Conservation (phyloP, 2,329 filamentous ascomycete species). For the Claviceps lovelessii region DNA sequence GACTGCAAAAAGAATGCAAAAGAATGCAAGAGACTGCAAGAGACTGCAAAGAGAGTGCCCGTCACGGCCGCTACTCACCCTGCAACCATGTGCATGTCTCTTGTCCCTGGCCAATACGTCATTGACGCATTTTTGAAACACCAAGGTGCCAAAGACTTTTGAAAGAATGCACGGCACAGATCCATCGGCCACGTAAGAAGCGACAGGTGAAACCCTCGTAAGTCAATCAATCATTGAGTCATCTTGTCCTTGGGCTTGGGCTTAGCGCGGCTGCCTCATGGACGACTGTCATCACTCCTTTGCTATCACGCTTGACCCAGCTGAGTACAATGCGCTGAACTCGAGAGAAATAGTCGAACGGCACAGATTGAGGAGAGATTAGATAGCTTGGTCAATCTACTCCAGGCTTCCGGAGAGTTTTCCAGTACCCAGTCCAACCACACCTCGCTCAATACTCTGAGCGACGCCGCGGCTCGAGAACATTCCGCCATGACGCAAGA, state of each 20-base stretch:
- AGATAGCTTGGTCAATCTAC: conserved; percentile 33
- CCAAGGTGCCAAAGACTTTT: conserved; percentile 32
- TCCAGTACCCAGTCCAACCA: conserved; percentile 11
- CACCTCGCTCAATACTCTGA: conserved; percentile 13
- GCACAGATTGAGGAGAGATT: conserved; percentile 35
- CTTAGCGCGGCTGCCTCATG: not conserved
- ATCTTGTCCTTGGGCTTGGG: not conserved
- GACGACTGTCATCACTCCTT: not conserved
- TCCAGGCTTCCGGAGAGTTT: conserved; percentile 29
- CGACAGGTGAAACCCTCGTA: conserved; percentile 36
- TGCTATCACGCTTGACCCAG: too few relatives aligned
- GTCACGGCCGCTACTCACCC: not conserved
- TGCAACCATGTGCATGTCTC: not conserved
- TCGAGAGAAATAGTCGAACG: conserved; percentile 23
- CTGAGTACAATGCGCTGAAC: not conserved
- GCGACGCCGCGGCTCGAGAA: conserved; percentile 15
- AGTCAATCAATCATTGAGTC: conserved; percentile 13
- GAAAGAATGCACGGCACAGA: conserved; percentile 32
- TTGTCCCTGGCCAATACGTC: conserved; percentile 2
- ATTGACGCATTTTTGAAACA: not conserved
- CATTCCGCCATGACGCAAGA: conserved; percentile 12
- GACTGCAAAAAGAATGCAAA: too few relatives aligned
- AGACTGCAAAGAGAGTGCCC: too few relatives aligned
- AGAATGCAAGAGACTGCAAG: too few relatives aligned
- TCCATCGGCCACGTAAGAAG: conserved; percentile 37